phyloP scores from a whole-genome alignment of 805 yeast species.

The Lipomyces starkeyi region DNA sequence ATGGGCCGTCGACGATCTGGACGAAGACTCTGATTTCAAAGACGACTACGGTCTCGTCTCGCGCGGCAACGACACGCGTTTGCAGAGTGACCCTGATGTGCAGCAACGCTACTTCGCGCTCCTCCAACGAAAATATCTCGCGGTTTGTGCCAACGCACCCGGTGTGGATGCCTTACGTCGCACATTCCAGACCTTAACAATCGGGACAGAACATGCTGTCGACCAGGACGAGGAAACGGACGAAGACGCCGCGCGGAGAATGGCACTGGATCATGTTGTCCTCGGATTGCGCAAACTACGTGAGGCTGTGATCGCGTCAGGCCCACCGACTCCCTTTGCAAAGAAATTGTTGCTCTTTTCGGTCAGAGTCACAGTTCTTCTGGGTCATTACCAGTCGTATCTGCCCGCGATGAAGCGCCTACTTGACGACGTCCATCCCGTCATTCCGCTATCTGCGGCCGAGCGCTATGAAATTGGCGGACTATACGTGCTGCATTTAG shows the following conservation, averaged over 20 bases:
- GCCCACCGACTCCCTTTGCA: conserved; percentile 47
- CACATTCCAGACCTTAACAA: conserved; percentile 17
- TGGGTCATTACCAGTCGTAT: conserved; percentile 60
- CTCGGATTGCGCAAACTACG: conserved; percentile 51
- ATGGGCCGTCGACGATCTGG: not conserved
- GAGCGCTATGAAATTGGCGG: conserved; percentile 53
- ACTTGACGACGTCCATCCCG: conserved; percentile 43
- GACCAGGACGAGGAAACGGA: conserved; percentile 11
- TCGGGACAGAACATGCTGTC: not conserved
- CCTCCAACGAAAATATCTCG: conserved; percentile 29
- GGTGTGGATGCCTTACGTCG: conserved; percentile 23
- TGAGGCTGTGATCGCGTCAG: conserved; percentile 57
- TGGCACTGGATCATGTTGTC: conserved; percentile 20
- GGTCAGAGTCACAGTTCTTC: conserved; percentile 52
- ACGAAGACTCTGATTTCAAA: conserved; percentile 3
- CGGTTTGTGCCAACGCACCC: conserved; percentile 26
- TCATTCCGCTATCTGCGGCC: conserved; percentile 39
- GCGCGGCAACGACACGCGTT: conserved; percentile 33
- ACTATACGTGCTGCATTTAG: conserved; percentile 53
- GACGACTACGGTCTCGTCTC: conserved; percentile 36
- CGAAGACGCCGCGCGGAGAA: conserved; percentile 16
- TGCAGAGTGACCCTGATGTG: conserved; percentile 18
- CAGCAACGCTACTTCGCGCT: conserved; percentile 31
- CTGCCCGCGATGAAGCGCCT: conserved; percentile 58
- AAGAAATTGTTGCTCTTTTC: conserved; percentile 57